Percentiles rank a stretch among this genome's conserved stretches.
Evolutionary conservation across 1,139 yeast species (phyloP).

Genomic region (Candida albicans): DNA sequence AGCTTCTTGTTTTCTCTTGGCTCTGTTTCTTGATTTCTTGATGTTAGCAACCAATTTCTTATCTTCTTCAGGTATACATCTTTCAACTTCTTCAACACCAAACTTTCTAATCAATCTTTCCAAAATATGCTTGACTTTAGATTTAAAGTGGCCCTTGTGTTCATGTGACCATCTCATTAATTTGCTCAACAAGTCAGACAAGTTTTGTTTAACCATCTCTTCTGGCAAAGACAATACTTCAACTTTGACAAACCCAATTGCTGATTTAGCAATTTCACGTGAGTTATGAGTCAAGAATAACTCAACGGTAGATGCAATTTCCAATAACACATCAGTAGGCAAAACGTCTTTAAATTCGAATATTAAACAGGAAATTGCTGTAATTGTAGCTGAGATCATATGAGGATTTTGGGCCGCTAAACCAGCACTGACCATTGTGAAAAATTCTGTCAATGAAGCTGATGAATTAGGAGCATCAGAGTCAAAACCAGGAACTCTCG

Average conservation of each 20-base stretch:
- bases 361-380: slow-evolving; percentile 82
- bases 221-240: slow-evolving; percentile 84
- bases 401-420: slow-evolving; percentile 91
- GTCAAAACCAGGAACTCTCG: slow-evolving; percentile 69
- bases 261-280: slow-evolving; percentile 90
- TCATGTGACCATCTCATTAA: slow-evolving; percentile 93
- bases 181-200: slow-evolving; percentile 65
- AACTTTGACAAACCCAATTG: slow-evolving; percentile 92
- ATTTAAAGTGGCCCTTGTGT: slow-evolving; percentile 91
- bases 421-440: slow-evolving; percentile 96
- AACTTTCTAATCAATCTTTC: slow-evolving; percentile 89
- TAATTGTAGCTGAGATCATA: slow-evolving; percentile 94
- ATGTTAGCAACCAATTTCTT: slow-evolving; percentile 78
- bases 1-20: slow-evolving; percentile 65
- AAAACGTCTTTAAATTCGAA: slow-evolving; percentile 77
- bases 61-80: slow-evolving; percentile 85
- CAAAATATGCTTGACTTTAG: slow-evolving; percentile 86
- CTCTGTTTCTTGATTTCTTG: slow-evolving; percentile 81
- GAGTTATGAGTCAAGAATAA: slow-evolving; percentile 86
- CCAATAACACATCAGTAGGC: slow-evolving; percentile 58
- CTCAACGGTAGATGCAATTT: slow-evolving; percentile 85
- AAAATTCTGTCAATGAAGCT: slow-evolving; percentile 77
- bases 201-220: slow-evolving; percentile 67
- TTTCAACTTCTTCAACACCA: slow-evolving; percentile 78
- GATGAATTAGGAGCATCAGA: slow-evolving; percentile 57